These are phyloP conservation scores for Pyrus hybrid DNA, from an alignment of 331 rosid species.

Conservation along the genomic window DNA sequence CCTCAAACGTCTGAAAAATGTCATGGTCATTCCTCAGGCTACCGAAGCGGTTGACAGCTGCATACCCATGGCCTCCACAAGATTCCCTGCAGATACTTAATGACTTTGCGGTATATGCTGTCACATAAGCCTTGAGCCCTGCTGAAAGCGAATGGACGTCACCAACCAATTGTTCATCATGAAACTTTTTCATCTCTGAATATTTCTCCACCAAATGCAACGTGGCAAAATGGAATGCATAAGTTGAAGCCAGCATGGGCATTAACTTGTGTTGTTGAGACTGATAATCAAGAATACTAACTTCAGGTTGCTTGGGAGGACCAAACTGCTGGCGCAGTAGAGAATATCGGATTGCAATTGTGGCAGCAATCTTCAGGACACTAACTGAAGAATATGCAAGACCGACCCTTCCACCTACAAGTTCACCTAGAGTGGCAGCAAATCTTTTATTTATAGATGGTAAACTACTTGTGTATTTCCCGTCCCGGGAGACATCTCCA, in stretches of 20 bases:
- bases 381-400: conserved; percentile 89
- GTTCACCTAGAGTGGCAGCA: conserved; percentile 93
- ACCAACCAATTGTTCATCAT: conserved; percentile 68
- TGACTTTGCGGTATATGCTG: conserved; percentile 81
- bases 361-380: conserved; percentile 70
- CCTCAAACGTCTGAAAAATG: conserved; percentile 95
- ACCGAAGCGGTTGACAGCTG: conserved; percentile 93
- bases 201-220: conserved; percentile 62
- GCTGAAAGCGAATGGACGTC: conserved; percentile 93
- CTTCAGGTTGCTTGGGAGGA: conserved; percentile 90
- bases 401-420: conserved; percentile 95
- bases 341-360: conserved; percentile 82
- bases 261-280: conserved; percentile 96
- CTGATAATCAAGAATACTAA: conserved; percentile 84
- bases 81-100: conserved; percentile 92
- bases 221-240: conserved; percentile 82
- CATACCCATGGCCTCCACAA: conserved; percentile 99
- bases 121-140: conserved; percentile 87
- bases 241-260: conserved; percentile 98
- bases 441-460: too few relatives aligned
- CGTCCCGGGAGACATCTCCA: too few relatives aligned
- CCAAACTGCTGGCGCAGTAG: conserved; percentile 94
- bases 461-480: too few relatives aligned
- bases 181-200: conserved; percentile 74
- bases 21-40: conserved; percentile 89